Evolutionary conservation across 345 rosid genomes (phyloP).

Genomic region (Citrus maxima): DNA sequence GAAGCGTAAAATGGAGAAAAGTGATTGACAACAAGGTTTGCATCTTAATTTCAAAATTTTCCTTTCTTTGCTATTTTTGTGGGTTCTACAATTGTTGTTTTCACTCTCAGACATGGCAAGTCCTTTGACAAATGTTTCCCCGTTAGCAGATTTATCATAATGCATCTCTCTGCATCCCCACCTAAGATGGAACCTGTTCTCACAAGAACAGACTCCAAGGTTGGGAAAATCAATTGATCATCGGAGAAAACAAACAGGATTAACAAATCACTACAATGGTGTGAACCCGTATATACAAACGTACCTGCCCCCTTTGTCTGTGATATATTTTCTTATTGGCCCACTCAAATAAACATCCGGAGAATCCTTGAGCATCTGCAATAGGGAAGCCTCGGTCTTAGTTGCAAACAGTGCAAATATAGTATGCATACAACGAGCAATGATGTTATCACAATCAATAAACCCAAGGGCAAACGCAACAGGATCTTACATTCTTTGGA

Average conservation of each 20-base stretch:
- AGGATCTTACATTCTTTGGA: conserved; percentile 91
- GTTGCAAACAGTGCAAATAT: conserved; percentile 97
- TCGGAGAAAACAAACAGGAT: background rate
- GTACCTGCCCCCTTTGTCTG: conserved; percentile 86
- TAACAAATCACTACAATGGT: background rate
- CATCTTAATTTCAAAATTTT: conserved; percentile 21
- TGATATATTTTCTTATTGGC: conserved; percentile 85
- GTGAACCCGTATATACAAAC: conserved; percentile 4
- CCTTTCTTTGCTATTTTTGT: too few species aligned
- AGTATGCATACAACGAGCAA: conserved; percentile 98
- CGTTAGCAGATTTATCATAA: conserved; percentile 58
- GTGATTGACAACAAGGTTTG: too few species aligned
- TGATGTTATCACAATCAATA: conserved; percentile 97
- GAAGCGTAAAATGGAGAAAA: too few species aligned
- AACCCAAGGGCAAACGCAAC: conserved; percentile 99
- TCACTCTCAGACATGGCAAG: conserved; percentile 90
- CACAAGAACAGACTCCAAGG: conserved; percentile 10
- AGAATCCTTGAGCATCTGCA: conserved; percentile 98
- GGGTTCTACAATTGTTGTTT: too few species aligned
- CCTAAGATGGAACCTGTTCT: conserved; percentile 90
- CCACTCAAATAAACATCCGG: conserved; percentile 92
- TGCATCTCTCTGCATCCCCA: conserved; percentile 97
- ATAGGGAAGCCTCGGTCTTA: conserved; percentile 92
- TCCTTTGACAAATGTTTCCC: conserved; percentile 69
- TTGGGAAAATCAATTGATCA: background rate